Evolutionary conservation across 192 early-diverging fungal species (phyloP).

Genomic region (Coemansia umbellata): DNA sequence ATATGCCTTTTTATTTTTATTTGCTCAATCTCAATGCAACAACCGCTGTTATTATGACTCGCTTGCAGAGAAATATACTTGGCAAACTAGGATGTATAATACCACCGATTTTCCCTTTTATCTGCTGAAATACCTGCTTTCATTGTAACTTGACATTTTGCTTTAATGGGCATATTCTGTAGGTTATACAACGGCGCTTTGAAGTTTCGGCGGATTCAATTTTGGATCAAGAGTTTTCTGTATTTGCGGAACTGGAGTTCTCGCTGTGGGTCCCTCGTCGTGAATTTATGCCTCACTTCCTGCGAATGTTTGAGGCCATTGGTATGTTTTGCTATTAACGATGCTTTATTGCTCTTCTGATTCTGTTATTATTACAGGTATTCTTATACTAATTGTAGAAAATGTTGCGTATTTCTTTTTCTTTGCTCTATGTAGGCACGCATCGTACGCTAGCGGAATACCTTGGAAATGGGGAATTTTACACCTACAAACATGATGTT

Average conservation of each 20-base stretch:
- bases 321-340: slow-evolving; percentile 34
- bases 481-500: background rate
- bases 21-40: background rate
- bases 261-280: slow-evolving; percentile 78
- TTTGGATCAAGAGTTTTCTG: slow-evolving; percentile 82
- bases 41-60: background rate
- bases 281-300: slow-evolving; percentile 92
- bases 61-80: background rate
- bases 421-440: slow-evolving; percentile 5
- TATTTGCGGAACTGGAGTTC: slow-evolving; percentile 90
- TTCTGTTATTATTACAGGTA: too few species aligned
- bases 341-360: background rate
- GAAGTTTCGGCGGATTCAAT: slow-evolving; percentile 76
- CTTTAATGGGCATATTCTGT: slow-evolving; percentile 7
- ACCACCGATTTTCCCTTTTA: too few species aligned
- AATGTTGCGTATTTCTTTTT: background rate
- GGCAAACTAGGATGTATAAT: too few species aligned
- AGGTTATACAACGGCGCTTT: slow-evolving; percentile 70
- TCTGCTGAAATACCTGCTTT: too few species aligned
- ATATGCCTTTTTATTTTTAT: background rate
- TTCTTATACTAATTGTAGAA: too few species aligned
- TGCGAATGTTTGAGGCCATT: slow-evolving; percentile 67
- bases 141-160: too few species aligned
- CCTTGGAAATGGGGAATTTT: slow-evolving; percentile 20
- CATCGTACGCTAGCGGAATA: slow-evolving; percentile 32